These are phyloP conservation scores for Suhomyces pyralidae DNA, from an alignment of 805 yeast genomes.

Conservation along the genomic window DNA sequence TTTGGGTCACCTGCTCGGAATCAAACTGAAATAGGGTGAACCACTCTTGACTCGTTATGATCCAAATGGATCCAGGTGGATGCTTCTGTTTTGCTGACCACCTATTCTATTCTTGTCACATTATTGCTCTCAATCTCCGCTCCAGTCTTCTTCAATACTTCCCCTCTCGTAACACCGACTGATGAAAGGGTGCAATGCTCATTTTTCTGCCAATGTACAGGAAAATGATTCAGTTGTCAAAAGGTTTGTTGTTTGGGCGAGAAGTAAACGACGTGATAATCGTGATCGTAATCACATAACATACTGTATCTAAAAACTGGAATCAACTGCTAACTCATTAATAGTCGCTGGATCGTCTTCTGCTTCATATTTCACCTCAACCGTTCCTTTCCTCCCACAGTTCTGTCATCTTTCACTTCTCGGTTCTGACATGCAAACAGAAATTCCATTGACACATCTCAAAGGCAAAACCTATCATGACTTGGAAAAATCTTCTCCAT, in stretches of 20 bases:
- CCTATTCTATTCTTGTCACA: background rate
- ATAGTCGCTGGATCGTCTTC: background rate
- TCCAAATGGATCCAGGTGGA: background rate
- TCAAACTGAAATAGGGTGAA: background rate
- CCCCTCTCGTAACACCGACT: background rate
- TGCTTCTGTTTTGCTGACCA: background rate
- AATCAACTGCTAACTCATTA: background rate
- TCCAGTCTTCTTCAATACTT: background rate
- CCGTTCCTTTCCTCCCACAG: background rate
- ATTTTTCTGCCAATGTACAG: background rate
- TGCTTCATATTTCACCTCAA: background rate
- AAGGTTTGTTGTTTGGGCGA: background rate
- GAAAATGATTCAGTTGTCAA: background rate
- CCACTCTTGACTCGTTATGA: background rate
- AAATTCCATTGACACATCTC: constrained; percentile 1
- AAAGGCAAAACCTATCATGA: constrained; percentile 1
- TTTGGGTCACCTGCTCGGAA: background rate
- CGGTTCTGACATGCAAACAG: background rate
- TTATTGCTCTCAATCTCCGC: background rate
- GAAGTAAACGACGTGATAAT: background rate
- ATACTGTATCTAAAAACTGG: background rate
- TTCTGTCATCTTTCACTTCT: background rate
- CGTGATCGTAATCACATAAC: background rate
- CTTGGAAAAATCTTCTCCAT: constrained; percentile 17
- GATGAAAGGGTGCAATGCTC: background rate